Base-by-base conservation (phyloP, 2,329 filamentous ascomycete species). In the Saccharata proteae region DNA sequence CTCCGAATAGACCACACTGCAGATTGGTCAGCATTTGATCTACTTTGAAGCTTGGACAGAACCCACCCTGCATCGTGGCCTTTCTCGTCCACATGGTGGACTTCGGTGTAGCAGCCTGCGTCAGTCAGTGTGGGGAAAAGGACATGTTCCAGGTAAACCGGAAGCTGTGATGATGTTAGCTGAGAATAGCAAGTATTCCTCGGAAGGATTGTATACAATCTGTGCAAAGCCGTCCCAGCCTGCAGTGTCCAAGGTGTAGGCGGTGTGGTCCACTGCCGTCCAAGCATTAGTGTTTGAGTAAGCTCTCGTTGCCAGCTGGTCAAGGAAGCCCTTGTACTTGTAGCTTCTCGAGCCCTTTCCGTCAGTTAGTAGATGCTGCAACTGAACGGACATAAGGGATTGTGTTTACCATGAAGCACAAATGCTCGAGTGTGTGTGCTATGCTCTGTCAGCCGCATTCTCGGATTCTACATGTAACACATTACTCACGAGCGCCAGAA, bases 211-310 rank as follows among this genome's bases (percentile, higher is more conserved):
- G 26, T 41, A 12, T 39, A 49, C 45, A 35, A 96, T 92, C 54
- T 93, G 83, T 2, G 86, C 78, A 51, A 98, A 98, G 6, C 88
- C 88, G 45, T 93, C 85, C 88, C 90, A 98, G 2, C 90, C 90
- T 15, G 90, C 90, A 8, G 85, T 90, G 47, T 94, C 83, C 11
- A 98, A 67, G 0, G 85, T 94, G 57, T 98, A 98, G 3, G 86
- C 86, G 1, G 92, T 98, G 51, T 96, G 86, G 45, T 96, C 90
- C 9, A 81, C 90, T 14, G 85, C 85, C 1, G 90, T 98, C 84
- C 88, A 98, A 4, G 90, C 90, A 57, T 98, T 98, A 18, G 90
- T 98, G 36, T 71, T 73, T 2, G 88, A 93, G 54, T 96, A 98
- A 2, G 88, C 84, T 41, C 92, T 74, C 4, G 84, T 93, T 3